phyloP scores from a whole-genome alignment of 139 green algal species.

The Diplosphaera chodatii region DNA sequence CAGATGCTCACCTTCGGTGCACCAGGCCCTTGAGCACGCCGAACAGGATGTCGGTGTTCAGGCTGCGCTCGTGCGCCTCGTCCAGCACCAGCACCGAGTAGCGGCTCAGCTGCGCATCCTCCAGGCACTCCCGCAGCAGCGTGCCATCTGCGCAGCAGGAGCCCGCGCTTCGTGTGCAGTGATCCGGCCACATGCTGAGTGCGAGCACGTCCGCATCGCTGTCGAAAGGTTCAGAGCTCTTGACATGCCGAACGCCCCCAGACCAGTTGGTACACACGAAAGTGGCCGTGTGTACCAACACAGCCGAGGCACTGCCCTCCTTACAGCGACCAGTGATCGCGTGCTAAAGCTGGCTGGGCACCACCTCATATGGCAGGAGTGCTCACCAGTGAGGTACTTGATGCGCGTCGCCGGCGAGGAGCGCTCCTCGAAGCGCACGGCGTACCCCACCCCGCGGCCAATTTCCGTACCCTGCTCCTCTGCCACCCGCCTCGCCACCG shows the following conservation, averaged over 20 bases:
- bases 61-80: constrained; percentile 90
- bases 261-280: no score
- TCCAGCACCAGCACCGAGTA: constrained; percentile 88
- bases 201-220: no score
- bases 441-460: constrained; percentile 83
- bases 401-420: constrained; percentile 58
- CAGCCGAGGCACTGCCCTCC: no score
- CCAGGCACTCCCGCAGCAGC: constrained; percentile 80
- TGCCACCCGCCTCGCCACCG: constrained; percentile 80
- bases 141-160: constrained; percentile 72
- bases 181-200: no score
- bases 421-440: constrained; percentile 91
- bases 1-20: not conserved
- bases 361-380: no score
- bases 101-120: constrained; percentile 62
- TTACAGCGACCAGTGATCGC: no score
- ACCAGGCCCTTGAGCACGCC: constrained; percentile 80
- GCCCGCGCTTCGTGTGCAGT: no score
- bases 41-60: constrained; percentile 98
- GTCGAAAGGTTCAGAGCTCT: no score
- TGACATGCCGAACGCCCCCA: no score
- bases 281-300: no score
- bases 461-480: constrained; percentile 68
- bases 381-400: constrained; percentile 77
- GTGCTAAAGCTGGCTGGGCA: no score